Conservation (phyloP, 2,329 filamentous ascomycete species). For the Cordyceps cateniannulata region DNA sequence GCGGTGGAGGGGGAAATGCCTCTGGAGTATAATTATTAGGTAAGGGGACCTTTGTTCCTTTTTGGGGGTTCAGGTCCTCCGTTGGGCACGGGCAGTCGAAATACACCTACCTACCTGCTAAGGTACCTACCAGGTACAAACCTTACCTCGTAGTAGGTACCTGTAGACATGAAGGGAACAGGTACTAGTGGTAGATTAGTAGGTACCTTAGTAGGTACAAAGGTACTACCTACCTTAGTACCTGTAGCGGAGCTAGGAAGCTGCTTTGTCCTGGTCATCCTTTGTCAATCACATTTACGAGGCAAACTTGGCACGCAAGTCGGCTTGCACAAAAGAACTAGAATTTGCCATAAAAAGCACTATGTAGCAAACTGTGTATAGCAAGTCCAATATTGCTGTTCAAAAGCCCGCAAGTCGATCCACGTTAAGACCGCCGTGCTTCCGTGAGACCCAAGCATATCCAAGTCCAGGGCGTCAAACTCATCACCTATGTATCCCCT, state of each 20-base stretch:
- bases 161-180: too few relatives aligned
- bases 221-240: too few relatives aligned
- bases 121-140: too few relatives aligned
- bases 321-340: too few relatives aligned
- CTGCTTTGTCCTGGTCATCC: not conserved
- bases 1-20: not conserved
- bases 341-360: too few relatives aligned
- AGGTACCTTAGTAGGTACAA: too few relatives aligned
- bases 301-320: not conserved
- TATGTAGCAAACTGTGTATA: not conserved
- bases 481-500: not conserved
- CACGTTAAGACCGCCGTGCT: not conserved
- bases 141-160: too few relatives aligned
- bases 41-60: not conserved
- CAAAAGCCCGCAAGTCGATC: not conserved
- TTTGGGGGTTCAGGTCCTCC: not conserved
- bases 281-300: not conserved
- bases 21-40: slow-evolving; percentile 7
- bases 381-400: not conserved
- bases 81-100: not conserved
- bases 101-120: too few relatives aligned
- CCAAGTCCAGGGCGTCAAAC: not conserved
- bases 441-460: not conserved
- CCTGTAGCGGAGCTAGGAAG: too few relatives aligned
- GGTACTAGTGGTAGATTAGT: too few relatives aligned